These are phyloP conservation scores for Echeveria elegans DNA, from an alignment of 164 flowering plant genomes.

Conservation along the genomic window DNA sequence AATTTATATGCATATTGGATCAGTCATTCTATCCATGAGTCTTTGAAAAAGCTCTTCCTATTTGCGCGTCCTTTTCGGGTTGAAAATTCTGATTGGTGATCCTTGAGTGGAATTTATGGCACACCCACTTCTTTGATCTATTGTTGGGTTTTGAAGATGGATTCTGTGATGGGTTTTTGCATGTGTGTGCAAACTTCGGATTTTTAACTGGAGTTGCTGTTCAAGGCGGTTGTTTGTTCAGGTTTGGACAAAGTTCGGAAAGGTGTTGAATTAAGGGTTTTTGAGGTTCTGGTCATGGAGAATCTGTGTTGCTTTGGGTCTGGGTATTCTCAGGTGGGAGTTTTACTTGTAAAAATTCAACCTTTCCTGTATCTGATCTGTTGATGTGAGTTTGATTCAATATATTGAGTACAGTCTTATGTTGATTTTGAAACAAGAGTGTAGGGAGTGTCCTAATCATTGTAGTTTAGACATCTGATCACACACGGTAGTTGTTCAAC, in stretches of 20 bases:
- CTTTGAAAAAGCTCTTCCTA: neutral
- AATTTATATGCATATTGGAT: too few relatives aligned
- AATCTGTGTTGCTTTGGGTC: slow-evolving; percentile 29
- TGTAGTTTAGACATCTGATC: neutral
- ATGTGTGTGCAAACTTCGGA: neutral
- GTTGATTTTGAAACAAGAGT: neutral
- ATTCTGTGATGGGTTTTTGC: slow-evolving; percentile 12
- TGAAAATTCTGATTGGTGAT: slow-evolving; percentile 19
- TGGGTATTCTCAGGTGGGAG: slow-evolving; percentile 23
- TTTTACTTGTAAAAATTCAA: neutral
- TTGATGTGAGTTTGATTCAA: neutral
- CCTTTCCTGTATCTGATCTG: neutral
- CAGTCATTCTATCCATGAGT: neutral
- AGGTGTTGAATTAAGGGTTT: slow-evolving; percentile 22
- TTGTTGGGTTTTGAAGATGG: neutral
- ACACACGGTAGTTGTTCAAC: neutral
- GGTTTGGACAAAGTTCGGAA: slow-evolving; percentile 2
- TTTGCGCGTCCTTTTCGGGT: neutral
- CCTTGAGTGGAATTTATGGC: slow-evolving; percentile 21
- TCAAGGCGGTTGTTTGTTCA: slow-evolving; percentile 1
- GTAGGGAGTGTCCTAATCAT: neutral
- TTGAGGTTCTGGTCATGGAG: slow-evolving; percentile 18
- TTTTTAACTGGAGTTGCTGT: neutral
- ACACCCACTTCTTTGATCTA: slow-evolving; percentile 10
- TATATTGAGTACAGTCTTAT: neutral